Conservation (phyloP, 257 asterid species). For the Penstemon barbatus region DNA sequence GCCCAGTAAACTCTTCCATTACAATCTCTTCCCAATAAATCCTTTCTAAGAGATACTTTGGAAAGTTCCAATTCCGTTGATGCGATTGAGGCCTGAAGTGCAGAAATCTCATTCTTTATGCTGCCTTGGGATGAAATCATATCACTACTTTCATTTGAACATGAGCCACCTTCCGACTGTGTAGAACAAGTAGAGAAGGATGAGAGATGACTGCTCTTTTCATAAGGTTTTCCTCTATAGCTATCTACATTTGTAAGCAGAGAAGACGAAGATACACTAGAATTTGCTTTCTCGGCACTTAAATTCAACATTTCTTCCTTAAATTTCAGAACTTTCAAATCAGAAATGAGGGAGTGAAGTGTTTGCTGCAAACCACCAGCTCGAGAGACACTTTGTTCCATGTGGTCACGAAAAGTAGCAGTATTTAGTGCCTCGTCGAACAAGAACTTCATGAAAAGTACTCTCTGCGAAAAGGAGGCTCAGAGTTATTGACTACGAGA, state of each 20-base stretch:
- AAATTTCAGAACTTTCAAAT: constrained; percentile 53
- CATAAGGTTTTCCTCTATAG: constrained; percentile 44
- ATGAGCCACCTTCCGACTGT: constrained; percentile 34
- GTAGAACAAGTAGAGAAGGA: constrained; percentile 31
- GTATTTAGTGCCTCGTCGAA: constrained; percentile 77
- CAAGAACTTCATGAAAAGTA: constrained; percentile 79
- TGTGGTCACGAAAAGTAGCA: constrained; percentile 68
- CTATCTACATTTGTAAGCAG: constrained; percentile 38
- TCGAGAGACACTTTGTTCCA: constrained; percentile 63
- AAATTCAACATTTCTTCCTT: constrained; percentile 62
- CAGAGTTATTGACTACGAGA: constrained; percentile 15
- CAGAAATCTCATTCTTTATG: constrained; percentile 50
- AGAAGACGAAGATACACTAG: constrained; percentile 46
- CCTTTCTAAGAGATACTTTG: constrained; percentile 66
- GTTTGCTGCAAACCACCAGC: constrained; percentile 74
- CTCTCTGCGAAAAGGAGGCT: constrained; percentile 62
- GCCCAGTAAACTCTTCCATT: constrained; percentile 85
- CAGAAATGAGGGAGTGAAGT: constrained; percentile 63
- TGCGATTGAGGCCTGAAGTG: constrained; percentile 58
- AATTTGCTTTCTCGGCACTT: constrained; percentile 47
- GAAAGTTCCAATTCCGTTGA: constrained; percentile 57
- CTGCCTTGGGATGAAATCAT: constrained; percentile 39
- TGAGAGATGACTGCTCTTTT: constrained; percentile 36
- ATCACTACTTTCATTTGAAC: constrained; percentile 32
- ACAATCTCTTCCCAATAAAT: constrained; percentile 83